Conservation (phyloP, 805 yeast species). For the Candida nitratophila region DNA sequence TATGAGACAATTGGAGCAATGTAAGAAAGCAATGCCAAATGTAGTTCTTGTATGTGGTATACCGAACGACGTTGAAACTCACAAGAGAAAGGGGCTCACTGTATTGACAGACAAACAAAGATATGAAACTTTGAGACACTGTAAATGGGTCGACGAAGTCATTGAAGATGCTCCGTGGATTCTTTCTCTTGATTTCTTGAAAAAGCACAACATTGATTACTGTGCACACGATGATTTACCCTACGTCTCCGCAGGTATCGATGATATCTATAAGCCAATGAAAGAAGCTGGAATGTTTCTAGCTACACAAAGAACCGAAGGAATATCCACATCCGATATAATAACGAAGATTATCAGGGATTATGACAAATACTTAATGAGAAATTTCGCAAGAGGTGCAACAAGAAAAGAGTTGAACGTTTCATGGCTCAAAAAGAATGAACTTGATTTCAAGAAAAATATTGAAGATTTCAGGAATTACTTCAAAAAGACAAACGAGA, state of each 20-base stretch:
- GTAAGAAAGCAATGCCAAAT: conserved; percentile 84
- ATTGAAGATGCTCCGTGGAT: conserved; percentile 95
- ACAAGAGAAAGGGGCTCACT: conserved; percentile 86
- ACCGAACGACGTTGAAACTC: conserved; percentile 87
- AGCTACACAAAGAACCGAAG: conserved; percentile 94
- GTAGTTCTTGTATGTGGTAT: conserved; percentile 85
- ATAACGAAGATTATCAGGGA: conserved; percentile 92
- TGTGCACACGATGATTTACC: conserved; percentile 98
- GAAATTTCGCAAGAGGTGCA: conserved; percentile 97
- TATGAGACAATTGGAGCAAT: conserved; percentile 96
- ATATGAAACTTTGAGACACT: conserved; percentile 84
- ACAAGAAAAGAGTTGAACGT: conserved; percentile 94
- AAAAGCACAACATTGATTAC: conserved; percentile 79
- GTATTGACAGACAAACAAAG: conserved; percentile 85
- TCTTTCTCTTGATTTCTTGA: conserved; percentile 74
- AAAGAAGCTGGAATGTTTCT: conserved; percentile 86
- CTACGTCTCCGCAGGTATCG: conserved; percentile 81
- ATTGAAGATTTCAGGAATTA: conserved; percentile 81
- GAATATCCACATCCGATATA: conserved; percentile 91
- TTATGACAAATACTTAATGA: conserved; percentile 92
- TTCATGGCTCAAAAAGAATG: conserved; percentile 96
- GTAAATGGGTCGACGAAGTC: conserved; percentile 97
- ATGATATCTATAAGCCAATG: conserved; percentile 89
- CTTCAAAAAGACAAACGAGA: conserved; percentile 69
- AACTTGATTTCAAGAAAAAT: conserved; percentile 87